Evolutionary conservation across 805 yeast species (phyloP), one percentile per base, ranked within the genome.

Genomic region (Sugiyamaella smithiae): DNA sequence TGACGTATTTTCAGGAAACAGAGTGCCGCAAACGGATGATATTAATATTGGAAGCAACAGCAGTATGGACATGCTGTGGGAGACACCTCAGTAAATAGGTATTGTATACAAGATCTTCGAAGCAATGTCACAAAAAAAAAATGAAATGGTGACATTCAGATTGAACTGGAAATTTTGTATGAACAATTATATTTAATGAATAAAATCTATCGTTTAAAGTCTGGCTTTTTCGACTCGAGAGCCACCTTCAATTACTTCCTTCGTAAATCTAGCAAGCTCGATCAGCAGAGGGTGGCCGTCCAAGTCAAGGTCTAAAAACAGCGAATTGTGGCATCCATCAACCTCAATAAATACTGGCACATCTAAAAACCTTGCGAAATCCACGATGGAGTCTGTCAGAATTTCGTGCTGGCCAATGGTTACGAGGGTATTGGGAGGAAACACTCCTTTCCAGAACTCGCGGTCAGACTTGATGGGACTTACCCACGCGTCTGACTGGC

Each of bases 371-470:
- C 16, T 35, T 14, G 38, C 22, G 31, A 40, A 50, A 8, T 9
- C 29, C 8, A 22, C 25, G 25, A 43, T 17, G 44, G 40, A 43
- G 23, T 52, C 55, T n/a, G 12, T 16, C 31, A 49, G 23, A 5
- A 45, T 35, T 37, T 52, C 55, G n/a, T 26, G 5, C 6, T 42
- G 53, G 8, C 55, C 55, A 40, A 19, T 31, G 3, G 43, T 40
- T 14, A 52, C 28, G 14, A 45, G 33, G 12, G 52, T 32, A 14
- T 49, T 25, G 25, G 17, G 17, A n/a, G 55, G 55, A 3, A 52
- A 35, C 11, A 45, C 47, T 4, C 37, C 52, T 14, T 38, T 40
- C 54, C 54, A 51, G 38, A 49, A 42, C 2, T 49, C 37, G 11
- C 46, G 32, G 3, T 33, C 33, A 3, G 47, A 12, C 9, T 45